A percentile compares a stretch with the other conserved stretches of the same genome.
These are phyloP conservation scores for Fusarium clavum DNA, from an alignment of 2,329 filamentous ascomycete species.

Conservation along the genomic window DNA sequence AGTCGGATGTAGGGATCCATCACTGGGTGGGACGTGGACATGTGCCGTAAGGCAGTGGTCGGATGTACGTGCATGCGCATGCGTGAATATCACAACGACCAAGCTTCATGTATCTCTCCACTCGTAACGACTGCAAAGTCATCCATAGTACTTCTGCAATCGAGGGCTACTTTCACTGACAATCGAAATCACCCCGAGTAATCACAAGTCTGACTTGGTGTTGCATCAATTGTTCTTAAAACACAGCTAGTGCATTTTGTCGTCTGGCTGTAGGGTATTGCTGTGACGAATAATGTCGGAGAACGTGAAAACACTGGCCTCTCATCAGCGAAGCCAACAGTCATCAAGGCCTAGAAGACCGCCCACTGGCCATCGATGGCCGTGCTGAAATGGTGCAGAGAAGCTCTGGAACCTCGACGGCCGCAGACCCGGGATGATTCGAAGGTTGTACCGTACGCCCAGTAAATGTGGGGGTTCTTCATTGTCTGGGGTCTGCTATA, in stretches of 20 bases:
- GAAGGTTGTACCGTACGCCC: slow-evolving; percentile 28
- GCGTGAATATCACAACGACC: slow-evolving; percentile 21
- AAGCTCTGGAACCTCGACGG: slow-evolving; percentile 40
- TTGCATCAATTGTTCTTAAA: slow-evolving; percentile 2
- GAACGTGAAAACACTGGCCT: slow-evolving; percentile 28
- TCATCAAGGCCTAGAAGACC: slow-evolving; percentile 14
- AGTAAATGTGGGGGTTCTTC: slow-evolving; percentile 27
- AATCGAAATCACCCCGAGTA: not conserved
- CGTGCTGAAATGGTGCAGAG: slow-evolving; percentile 29
- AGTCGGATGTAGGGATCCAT: slow-evolving; percentile 34
- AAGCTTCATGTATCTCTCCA: not conserved
- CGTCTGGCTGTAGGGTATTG: slow-evolving; percentile 15
- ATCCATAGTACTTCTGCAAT: not conserved
- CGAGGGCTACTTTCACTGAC: not conserved
- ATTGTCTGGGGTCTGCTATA: slow-evolving; percentile 28
- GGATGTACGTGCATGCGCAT: slow-evolving; percentile 4
- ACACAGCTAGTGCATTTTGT: not conserved
- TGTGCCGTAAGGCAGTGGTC: slow-evolving; percentile 20
- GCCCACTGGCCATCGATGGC: slow-evolving; percentile 13
- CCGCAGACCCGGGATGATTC: slow-evolving; percentile 32
- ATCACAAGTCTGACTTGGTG: slow-evolving; percentile 5
- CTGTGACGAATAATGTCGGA: slow-evolving; percentile 38
- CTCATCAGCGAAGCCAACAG: slow-evolving; percentile 34
- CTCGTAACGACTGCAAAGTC: not conserved
- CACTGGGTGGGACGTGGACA: slow-evolving; percentile 25